Percentiles rank a stretch among this genome's conserved stretches.
phyloP scores from a whole-genome alignment of 108 stramenopile genomes.

The Cyclotella atomus region DNA sequence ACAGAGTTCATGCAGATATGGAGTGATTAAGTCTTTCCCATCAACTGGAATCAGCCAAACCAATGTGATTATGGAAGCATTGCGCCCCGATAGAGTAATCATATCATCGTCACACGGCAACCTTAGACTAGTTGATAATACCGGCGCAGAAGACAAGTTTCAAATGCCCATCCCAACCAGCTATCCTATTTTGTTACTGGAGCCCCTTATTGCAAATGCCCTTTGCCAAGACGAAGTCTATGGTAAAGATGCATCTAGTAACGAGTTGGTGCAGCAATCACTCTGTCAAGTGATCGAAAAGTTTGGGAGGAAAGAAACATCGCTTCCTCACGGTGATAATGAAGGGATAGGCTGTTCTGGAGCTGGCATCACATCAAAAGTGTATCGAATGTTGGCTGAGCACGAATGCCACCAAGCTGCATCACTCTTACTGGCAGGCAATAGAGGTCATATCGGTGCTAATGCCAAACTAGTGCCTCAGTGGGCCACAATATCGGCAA shows the following conservation, averaged over 20 bases:
- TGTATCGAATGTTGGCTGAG: constrained; percentile 64
- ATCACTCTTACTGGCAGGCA: constrained; percentile 76
- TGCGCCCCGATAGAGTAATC: constrained; percentile 79
- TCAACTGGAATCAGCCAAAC: constrained; percentile 36
- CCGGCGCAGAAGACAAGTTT: constrained; percentile 54
- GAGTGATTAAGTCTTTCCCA: constrained; percentile 69
- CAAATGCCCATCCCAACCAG: constrained; percentile 61
- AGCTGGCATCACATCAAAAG: constrained; percentile 66
- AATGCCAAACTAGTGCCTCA: constrained; percentile 66
- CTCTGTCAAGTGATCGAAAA: constrained; percentile 76
- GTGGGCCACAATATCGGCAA: constrained; percentile 70
- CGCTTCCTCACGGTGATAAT: constrained; percentile 74
- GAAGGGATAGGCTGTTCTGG: constrained; percentile 81
- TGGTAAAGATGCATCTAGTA: constrained; percentile 29
- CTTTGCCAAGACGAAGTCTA: constrained; percentile 61
- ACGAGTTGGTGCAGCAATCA: constrained; percentile 30
- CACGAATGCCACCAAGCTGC: constrained; percentile 66
- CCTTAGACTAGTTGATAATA: constrained; percentile 56
- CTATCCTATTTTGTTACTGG: constrained; percentile 73
- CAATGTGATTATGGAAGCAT: constrained; percentile 48
- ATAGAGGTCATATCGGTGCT: constrained; percentile 44
- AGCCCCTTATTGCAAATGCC: constrained; percentile 85
- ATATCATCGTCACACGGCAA: constrained; percentile 55
- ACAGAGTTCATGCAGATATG: constrained; percentile 34
- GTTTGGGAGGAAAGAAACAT: constrained; percentile 78